Conservation (phyloP, 371 early-diverging fungal species). For the Circinella umbellata region DNA sequence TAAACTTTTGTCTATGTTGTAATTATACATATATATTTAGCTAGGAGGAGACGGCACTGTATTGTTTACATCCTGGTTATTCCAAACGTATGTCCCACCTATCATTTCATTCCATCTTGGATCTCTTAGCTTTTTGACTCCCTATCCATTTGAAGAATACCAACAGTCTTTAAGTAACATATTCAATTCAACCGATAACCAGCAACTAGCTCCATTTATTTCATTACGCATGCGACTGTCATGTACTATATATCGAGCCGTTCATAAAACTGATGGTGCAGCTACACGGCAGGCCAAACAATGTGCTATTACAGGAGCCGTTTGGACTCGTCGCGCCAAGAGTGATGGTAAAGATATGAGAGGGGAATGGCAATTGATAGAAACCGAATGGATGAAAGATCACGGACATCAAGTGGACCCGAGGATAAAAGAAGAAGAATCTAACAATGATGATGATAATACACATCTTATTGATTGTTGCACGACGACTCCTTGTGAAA, state of each 20-base stretch:
- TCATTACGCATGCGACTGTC: background rate
- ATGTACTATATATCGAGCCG: slow-evolving; percentile 71
- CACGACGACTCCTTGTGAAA: slow-evolving; percentile 55
- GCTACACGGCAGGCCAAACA: slow-evolving; percentile 2
- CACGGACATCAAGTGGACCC: background rate
- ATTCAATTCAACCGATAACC: background rate
- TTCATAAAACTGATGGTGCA: slow-evolving; percentile 32
- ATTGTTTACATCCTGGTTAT: slow-evolving; percentile 89
- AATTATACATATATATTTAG: slow-evolving; percentile 26
- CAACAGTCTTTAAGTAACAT: slow-evolving; percentile 13
- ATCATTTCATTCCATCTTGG: slow-evolving; percentile 91
- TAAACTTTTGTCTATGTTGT: no score
- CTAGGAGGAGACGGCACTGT: slow-evolving; percentile 93
- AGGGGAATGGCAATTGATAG: slow-evolving; percentile 18
- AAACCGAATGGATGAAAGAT: slow-evolving; percentile 8
- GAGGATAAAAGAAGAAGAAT: slow-evolving; percentile 35
- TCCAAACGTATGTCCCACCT: slow-evolving; percentile 90
- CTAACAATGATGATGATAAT: slow-evolving; percentile 21
- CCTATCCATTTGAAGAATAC: slow-evolving; percentile 77
- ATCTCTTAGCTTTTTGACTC: slow-evolving; percentile 91
- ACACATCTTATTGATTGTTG: slow-evolving; percentile 39
- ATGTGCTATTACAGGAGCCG: background rate
- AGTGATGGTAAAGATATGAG: slow-evolving; percentile 34
- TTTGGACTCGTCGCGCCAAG: background rate
- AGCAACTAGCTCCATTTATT: background rate